Percentiles rank a stretch among this genome's conserved stretches.
phyloP scores from a whole-genome alignment of 1,139 yeast species.

The Pichia sp. region DNA sequence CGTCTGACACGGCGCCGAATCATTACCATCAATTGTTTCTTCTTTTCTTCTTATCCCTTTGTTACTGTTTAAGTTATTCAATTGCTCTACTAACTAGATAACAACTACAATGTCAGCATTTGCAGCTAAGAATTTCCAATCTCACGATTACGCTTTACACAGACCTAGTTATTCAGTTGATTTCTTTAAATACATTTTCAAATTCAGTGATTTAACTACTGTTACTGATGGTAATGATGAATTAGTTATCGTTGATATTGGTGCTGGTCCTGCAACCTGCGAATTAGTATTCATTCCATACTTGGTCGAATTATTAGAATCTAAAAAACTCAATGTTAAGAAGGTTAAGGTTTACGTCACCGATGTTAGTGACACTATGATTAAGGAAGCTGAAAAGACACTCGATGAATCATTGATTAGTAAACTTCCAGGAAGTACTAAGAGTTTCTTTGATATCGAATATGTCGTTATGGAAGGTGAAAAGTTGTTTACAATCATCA shows the following conservation, averaged over 20 bases:
- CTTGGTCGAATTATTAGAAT: not conserved
- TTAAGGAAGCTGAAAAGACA: slow-evolving; percentile 34
- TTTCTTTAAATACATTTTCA: slow-evolving; percentile 46
- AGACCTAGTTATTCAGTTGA: slow-evolving; percentile 66
- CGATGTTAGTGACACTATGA: slow-evolving; percentile 68
- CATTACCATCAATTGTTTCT: not conserved
- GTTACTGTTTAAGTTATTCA: too few species aligned
- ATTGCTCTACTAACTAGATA: too few species aligned
- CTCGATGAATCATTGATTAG: slow-evolving; percentile 9
- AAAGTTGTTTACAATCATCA: slow-evolving; percentile 24
- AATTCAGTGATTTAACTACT: slow-evolving; percentile 28
- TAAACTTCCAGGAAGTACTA: slow-evolving; percentile 20
- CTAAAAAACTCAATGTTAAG: slow-evolving; percentile 34
- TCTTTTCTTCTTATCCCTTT: not conserved
- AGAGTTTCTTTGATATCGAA: slow-evolving; percentile 18
- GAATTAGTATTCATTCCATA: slow-evolving; percentile 12
- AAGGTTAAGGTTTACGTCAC: slow-evolving; percentile 54
- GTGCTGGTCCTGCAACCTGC: slow-evolving; percentile 73
- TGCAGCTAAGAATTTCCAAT: slow-evolving; percentile 55
- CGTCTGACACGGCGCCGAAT: too few species aligned
- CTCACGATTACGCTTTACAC: slow-evolving; percentile 56
- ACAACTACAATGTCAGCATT: slow-evolving; percentile 53
- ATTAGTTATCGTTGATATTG: slow-evolving; percentile 53
- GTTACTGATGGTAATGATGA: not conserved
- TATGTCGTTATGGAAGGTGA: slow-evolving; percentile 35